phyloP scores from a whole-genome alignment of 2,329 filamentous ascomycete genomes.

The Didymella pinodella region DNA sequence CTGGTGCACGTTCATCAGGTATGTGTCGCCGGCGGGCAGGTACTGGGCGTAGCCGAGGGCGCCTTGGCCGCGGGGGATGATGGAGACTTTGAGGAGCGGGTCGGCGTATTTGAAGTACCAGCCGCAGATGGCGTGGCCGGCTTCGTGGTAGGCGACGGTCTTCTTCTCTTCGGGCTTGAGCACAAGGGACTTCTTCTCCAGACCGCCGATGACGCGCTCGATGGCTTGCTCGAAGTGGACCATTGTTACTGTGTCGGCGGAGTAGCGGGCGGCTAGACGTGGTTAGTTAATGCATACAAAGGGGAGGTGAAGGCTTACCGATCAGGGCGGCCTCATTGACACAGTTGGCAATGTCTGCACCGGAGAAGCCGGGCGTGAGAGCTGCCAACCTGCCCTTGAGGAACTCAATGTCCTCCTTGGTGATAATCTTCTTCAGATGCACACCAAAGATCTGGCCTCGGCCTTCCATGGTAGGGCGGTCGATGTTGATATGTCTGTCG shows the following conservation, averaged over 20 bases:
- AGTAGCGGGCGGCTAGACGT: slow-evolving; percentile 76
- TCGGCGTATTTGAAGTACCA: slow-evolving; percentile 99
- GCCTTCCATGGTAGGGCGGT: slow-evolving; percentile 95
- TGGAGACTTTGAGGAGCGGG: slow-evolving; percentile 95
- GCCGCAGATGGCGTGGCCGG: slow-evolving; percentile 96
- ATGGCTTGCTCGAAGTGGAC: slow-evolving; percentile 96
- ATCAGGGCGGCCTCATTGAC: slow-evolving; percentile 97
- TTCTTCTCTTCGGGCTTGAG: slow-evolving; percentile 93
- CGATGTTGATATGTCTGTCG: slow-evolving; percentile 94
- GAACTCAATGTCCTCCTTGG: slow-evolving; percentile 86
- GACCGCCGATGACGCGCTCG: slow-evolving; percentile 92
- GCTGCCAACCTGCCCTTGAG: slow-evolving; percentile 88
- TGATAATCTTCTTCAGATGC: slow-evolving; percentile 93
- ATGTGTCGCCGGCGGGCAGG: slow-evolving; percentile 88
- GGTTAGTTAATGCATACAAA: slow-evolving; percentile 51
- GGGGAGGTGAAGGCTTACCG: slow-evolving; percentile 65
- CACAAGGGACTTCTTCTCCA: slow-evolving; percentile 97
- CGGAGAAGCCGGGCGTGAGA: slow-evolving; percentile 93
- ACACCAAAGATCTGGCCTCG: slow-evolving; percentile 96
- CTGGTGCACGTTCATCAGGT: slow-evolving; percentile 94
- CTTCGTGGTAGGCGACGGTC: slow-evolving; percentile 97
- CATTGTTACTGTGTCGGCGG: slow-evolving; percentile 83
- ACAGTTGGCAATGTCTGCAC: slow-evolving; percentile 97
- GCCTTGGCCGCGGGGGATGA: slow-evolving; percentile 94
- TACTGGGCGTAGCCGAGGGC: slow-evolving; percentile 97